Percentiles rank a stretch among this genome's conserved stretches.
phyloP scores from a whole-genome alignment of 2,329 filamentous ascomycete genomes.

The Sarocladiaceae sp. region DNA sequence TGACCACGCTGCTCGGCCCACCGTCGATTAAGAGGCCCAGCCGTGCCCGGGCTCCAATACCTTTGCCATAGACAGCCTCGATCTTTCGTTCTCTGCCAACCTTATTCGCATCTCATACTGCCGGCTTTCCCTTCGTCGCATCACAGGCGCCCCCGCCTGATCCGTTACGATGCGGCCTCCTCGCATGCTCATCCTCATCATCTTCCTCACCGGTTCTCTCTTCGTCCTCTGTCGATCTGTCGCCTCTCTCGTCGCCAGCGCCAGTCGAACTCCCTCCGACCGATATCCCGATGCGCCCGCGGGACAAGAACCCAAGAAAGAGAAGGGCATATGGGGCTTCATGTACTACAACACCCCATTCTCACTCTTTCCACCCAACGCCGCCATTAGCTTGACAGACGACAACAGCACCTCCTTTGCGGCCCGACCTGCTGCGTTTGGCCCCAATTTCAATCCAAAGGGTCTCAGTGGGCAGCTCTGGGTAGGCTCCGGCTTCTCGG shows the following conservation, averaged over 20 bases:
- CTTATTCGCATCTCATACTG: background rate
- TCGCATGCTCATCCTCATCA: constrained; percentile 45
- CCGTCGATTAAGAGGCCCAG: background rate
- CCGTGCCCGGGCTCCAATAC: background rate
- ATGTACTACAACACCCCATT: constrained; percentile 71
- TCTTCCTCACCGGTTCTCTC: constrained; percentile 47
- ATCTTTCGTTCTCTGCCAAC: too few relatives aligned
- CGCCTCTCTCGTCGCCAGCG: constrained; percentile 25
- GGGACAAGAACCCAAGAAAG: background rate
- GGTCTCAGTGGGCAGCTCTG: constrained; percentile 86
- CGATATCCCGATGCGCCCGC: background rate
- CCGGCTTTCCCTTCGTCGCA: background rate
- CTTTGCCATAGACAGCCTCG: background rate
- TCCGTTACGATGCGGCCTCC: constrained; percentile 44
- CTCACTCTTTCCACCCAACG: constrained; percentile 89
- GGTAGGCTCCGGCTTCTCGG: constrained; percentile 87
- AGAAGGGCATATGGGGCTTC: constrained; percentile 33
- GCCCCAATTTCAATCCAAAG: constrained; percentile 65
- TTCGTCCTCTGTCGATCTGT: constrained; percentile 50
- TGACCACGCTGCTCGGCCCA: background rate
- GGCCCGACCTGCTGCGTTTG: constrained; percentile 88
- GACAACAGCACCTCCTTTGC: constrained; percentile 98
- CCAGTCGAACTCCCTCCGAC: constrained; percentile 16
- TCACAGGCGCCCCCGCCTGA: background rate
- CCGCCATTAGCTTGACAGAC: constrained; percentile 91